These are phyloP conservation scores for Carnegiea gigantea DNA, from an alignment of 179 eudicot species.

Conservation along the genomic window DNA sequence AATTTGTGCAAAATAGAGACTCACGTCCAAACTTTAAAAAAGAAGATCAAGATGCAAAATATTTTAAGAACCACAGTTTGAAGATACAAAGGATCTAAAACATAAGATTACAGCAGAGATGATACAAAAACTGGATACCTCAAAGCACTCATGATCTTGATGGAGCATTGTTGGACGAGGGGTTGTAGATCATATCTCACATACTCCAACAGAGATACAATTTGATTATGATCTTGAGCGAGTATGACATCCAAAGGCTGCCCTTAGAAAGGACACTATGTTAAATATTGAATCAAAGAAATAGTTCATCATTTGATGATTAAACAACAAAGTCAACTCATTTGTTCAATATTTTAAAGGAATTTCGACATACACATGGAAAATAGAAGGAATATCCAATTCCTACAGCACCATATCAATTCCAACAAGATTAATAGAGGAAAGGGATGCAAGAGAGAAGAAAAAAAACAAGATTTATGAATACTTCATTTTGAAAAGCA, in stretches of 20 bases:
- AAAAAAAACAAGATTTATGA: background rate
- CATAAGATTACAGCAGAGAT: background rate
- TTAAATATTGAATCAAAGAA: background rate
- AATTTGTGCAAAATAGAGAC: background rate
- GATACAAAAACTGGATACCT: constrained; percentile 46
- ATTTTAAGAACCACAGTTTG: background rate
- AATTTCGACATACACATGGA: background rate
- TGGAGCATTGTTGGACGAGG: constrained; percentile 76
- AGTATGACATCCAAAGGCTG: constrained; percentile 93
- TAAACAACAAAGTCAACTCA: background rate
- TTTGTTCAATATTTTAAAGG: background rate
- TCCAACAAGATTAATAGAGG: constrained; percentile 5
- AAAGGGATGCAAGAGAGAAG: background rate
- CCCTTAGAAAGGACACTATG: constrained; percentile 15
- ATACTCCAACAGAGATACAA: constrained; percentile 84
- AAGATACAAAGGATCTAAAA: background rate
- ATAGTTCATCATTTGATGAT: background rate
- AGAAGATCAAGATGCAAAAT: background rate
- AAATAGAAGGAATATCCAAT: background rate
- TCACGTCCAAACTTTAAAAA: background rate
- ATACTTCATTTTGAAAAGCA: background rate
- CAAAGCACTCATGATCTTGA: constrained; percentile 81
- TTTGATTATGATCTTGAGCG: constrained; percentile 92
- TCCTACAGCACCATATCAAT: background rate
- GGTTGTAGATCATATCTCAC: constrained; percentile 92